Conservation (phyloP, 2,329 filamentous ascomycete genomes). For the Coniochaeta sp. region DNA sequence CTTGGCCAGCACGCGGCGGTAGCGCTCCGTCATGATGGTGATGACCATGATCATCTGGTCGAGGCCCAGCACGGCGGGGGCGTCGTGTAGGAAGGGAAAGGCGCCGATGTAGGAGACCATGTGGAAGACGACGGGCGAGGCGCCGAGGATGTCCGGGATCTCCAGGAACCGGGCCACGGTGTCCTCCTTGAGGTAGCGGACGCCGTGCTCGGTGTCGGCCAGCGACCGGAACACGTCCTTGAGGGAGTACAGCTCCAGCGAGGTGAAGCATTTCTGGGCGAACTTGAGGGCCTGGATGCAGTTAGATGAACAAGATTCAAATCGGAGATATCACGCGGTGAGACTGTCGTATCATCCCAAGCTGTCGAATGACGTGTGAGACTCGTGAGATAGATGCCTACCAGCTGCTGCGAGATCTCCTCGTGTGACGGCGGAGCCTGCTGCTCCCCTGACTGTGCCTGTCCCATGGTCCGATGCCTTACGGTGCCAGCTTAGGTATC, state of each 20-base stretch:
- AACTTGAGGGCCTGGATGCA: conserved; percentile 49
- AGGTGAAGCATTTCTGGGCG: conserved; percentile 62
- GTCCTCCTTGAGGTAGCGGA: conserved; percentile 62
- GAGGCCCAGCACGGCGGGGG: conserved; percentile 61
- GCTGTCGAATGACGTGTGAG: neutral
- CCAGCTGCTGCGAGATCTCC: conserved; percentile 43
- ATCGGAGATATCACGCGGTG: too few relatives aligned
- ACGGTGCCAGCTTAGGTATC: neutral
- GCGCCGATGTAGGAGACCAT: conserved; percentile 65
- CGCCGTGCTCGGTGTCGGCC: conserved; percentile 53
- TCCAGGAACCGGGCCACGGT: conserved; percentile 66
- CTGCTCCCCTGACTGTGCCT: conserved; percentile 39
- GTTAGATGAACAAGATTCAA: too few relatives aligned
- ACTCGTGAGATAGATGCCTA: conserved; percentile 20
- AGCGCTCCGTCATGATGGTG: conserved; percentile 64
- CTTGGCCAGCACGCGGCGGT: conserved; percentile 53
- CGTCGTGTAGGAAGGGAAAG: conserved; percentile 66
- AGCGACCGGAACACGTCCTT: conserved; percentile 66
- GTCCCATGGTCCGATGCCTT: conserved; percentile 36
- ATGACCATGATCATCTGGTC: conserved; percentile 67
- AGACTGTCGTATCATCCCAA: too few relatives aligned
- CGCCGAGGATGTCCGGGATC: conserved; percentile 61
- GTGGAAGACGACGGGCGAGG: conserved; percentile 62
- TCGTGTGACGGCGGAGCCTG: conserved; percentile 39
- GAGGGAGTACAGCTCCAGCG: conserved; percentile 66